Base-by-base conservation (phyloP, 352 stramenopile species). In the Phytophthora hibernalis region DNA sequence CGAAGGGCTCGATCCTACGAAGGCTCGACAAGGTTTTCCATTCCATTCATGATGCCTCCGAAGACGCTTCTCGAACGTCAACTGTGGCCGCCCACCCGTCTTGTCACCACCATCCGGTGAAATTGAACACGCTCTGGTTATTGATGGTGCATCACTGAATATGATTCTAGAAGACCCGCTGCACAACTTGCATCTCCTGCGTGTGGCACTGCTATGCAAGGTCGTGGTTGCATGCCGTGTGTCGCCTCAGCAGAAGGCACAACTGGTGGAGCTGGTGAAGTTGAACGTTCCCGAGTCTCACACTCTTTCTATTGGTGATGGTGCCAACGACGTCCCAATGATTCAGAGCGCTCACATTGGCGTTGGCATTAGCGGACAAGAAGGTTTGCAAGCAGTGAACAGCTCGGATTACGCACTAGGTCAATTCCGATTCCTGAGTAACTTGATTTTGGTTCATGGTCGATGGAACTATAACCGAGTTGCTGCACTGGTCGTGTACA, bases 201-300 rank as follows among this genome's bases (percentile, higher is more conserved):
- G 87, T 21, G 77, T 97, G 4, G 74, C 90, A 57, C 79, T 86
- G 61, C 95, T 88, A 74, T 99, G 96, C 70, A 94, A 98, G 38
- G 95, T 97, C 11, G 97, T 99, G 1, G 96, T 99, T 56, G 97
- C 96, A 26, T 99, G 97, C 61, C 93, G 98, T 54, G 98, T 99
- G 2, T 99, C 93, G 35, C 98, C 98, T 20, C 90, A 97, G 48
- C 98, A 99, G 74, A 99, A 99, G 74, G 97, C 97, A 7, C 86
- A 99, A 48, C 68, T 99, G 3, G 97, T 99, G 7, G 92, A 98
- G 58, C 81, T 99, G 22, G 97, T 99, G 3, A 95, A 95, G 63
- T 55, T 91, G 10, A 96, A 96, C 54, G 84, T 93, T 12, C 70
- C 70, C 0, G 82, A 93, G 13, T 92, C 89, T 2, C 87, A 95